Evolutionary conservation across 2,329 filamentous ascomycete genomes (phyloP).

Genomic region (Penicillium rolfsii): DNA sequence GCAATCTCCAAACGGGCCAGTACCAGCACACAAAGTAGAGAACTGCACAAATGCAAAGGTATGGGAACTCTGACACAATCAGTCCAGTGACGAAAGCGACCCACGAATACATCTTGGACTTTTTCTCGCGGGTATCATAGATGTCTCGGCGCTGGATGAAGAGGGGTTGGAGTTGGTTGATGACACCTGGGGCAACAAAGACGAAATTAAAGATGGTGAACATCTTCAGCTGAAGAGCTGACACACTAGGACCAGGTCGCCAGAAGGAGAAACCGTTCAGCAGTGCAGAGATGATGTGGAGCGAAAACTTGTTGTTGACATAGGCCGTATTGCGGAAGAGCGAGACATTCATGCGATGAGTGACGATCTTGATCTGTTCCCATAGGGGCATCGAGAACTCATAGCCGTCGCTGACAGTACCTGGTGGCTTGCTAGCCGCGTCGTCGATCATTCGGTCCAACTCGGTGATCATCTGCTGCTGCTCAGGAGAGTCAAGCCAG

Average conservation of each 20-base stretch:
- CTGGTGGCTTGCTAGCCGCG: conserved; percentile 47
- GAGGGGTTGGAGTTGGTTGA: conserved; percentile 62
- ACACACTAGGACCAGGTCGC: conserved; percentile 64
- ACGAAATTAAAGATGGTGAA: conserved; percentile 70
- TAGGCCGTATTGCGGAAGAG: conserved; percentile 71
- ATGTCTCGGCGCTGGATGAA: conserved; percentile 70
- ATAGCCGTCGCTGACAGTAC: conserved; percentile 46
- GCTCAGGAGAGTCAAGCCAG: conserved; percentile 67
- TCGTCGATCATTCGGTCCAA: conserved; percentile 64
- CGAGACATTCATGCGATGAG: conserved; percentile 66
- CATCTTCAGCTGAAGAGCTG: conserved; percentile 71
- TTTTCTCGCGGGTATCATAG: conserved; percentile 69
- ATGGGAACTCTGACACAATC: conserved; percentile 71
- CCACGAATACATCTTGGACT: conserved; percentile 74
- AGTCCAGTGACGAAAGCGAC: conserved; percentile 70
- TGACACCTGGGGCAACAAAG: conserved; percentile 53
- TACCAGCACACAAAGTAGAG: conserved; percentile 76
- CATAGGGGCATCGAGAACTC: conserved; percentile 68
- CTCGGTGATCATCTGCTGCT: conserved; percentile 59
- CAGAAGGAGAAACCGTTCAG: conserved; percentile 65
- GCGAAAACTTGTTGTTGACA: conserved; percentile 65
- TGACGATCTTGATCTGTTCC: conserved; percentile 66
- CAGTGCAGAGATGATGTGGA: conserved; percentile 56
- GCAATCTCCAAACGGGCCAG: conserved; percentile 70
- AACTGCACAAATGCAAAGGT: conserved; percentile 63